phyloP scores from a whole-genome alignment of 2,329 filamentous ascomycete species.

The Calonectria honghensis region DNA sequence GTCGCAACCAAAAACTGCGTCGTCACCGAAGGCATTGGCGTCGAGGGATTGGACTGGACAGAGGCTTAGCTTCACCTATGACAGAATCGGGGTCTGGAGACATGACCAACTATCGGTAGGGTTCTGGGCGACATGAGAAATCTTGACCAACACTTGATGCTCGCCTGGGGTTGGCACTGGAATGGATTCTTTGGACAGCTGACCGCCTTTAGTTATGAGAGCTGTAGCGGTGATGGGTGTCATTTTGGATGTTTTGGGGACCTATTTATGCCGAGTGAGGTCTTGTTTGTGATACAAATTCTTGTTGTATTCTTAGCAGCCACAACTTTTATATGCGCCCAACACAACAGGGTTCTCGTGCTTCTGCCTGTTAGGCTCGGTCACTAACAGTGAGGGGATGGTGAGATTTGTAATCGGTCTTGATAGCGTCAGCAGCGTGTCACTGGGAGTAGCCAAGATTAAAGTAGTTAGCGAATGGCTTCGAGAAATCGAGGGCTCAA shows the following conservation, averaged over 20 bases:
- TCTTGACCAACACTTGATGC: slow-evolving; percentile 46
- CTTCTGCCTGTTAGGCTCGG: neutral
- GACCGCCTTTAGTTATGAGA: neutral
- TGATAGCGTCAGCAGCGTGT: neutral
- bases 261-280: neutral
- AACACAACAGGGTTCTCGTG: neutral
- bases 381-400: too few relatives aligned
- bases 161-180: neutral
- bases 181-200: neutral
- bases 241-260: neutral
- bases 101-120: slow-evolving; percentile 46
- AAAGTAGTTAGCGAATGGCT: neutral
- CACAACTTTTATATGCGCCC: neutral
- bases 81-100: neutral
- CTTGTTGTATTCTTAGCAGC: neutral
- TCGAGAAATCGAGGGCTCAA: neutral
- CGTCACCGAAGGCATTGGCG: slow-evolving; percentile 60
- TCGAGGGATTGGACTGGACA: slow-evolving; percentile 58
- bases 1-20: slow-evolving; percentile 59
- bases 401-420: neutral
- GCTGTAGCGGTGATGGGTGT: neutral
- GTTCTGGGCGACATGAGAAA: slow-evolving; percentile 48
- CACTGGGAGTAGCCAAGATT: neutral
- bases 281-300: neutral
- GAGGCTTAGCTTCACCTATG: neutral